Conservation (phyloP, 2,329 filamentous ascomycete genomes). For the Pleoardoris graminearum region DNA sequence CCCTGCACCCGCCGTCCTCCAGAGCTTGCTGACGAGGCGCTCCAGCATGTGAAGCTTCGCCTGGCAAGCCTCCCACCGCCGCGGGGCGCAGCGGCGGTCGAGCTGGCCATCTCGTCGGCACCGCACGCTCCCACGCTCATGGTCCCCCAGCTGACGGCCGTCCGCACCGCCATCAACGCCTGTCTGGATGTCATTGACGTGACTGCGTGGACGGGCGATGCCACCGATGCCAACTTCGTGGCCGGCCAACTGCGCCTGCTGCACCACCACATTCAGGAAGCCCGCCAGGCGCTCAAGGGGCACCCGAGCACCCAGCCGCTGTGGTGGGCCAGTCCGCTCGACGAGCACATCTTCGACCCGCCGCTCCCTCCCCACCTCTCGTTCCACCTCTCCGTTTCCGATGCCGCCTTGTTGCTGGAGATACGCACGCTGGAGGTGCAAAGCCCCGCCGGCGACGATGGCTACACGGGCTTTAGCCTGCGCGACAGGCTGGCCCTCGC, state of each 20-base stretch:
- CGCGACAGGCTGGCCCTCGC: conserved; percentile 58
- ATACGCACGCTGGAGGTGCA: conserved; percentile 68
- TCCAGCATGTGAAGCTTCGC: conserved; percentile 73
- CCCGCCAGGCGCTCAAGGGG: conserved; percentile 62
- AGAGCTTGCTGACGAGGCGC: conserved; percentile 5
- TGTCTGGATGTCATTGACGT: conserved; percentile 82
- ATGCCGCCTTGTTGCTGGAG: conserved; percentile 62
- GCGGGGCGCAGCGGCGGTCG: conserved; percentile 55
- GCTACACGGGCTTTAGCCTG: conserved; percentile 55
- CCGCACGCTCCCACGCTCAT: conserved; percentile 61
- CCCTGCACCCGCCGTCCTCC: neutral
- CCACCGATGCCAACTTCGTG: conserved; percentile 61
- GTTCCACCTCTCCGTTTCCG: conserved; percentile 65
- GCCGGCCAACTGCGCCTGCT: conserved; percentile 61
- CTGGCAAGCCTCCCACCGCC: conserved; percentile 67
- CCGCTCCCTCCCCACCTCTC: conserved; percentile 69
- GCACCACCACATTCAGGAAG: conserved; percentile 64
- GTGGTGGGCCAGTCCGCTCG: conserved; percentile 60
- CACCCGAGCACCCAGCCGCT: conserved; percentile 53
- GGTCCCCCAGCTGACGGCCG: conserved; percentile 70
- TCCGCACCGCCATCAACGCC: conserved; percentile 78
- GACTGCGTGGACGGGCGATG: conserved; percentile 71
- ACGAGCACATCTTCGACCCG: conserved; percentile 65
- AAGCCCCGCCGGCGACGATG: conserved; percentile 32
- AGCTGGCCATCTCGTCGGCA: conserved; percentile 56